These are phyloP conservation scores for Pseudogymnoascus sp. DNA, from an alignment of 2,329 filamentous ascomycete species.

Conservation along the genomic window DNA sequence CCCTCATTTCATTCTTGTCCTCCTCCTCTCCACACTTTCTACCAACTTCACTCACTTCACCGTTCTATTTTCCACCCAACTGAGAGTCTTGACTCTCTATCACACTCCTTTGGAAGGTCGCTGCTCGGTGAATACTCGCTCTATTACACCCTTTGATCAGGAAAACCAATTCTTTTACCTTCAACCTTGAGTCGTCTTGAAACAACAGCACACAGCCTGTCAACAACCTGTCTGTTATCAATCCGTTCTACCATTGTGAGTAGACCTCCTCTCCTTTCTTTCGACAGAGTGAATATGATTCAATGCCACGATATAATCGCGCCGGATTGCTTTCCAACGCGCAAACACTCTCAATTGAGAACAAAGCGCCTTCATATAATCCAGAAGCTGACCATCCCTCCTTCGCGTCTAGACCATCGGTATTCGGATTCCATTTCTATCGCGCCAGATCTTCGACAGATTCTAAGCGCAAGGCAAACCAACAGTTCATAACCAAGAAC, in stretches of 20 bases:
- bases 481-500: slow-evolving; percentile 16
- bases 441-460: not conserved
- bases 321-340: not conserved
- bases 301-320: not conserved
- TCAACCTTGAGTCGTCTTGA: slow-evolving; percentile 10
- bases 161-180: slow-evolving; percentile 11
- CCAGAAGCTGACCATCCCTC: slow-evolving; percentile 12
- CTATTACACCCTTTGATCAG: slow-evolving; percentile 8
- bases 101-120: slow-evolving; percentile 32
- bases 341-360: not conserved
- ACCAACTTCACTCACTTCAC: slow-evolving; percentile 1
- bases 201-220: not conserved
- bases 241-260: not conserved
- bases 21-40: not conserved
- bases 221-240: not conserved
- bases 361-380: not conserved
- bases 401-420: slow-evolving; percentile 15
- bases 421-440: slow-evolving; percentile 11
- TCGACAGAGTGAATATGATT: not conserved
- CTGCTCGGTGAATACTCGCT: slow-evolving; percentile 11
- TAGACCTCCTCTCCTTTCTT: not conserved
- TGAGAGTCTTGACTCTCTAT: slow-evolving; percentile 29
- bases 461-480: slow-evolving; percentile 12
- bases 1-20: slow-evolving; percentile 3
- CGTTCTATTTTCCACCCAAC: slow-evolving; percentile 11